Percentiles rank a stretch among this genome's conserved stretches.
Evolutionary conservation across 148 eudicot genomes (phyloP).

Genomic region (Pharnaceum exiguum): DNA sequence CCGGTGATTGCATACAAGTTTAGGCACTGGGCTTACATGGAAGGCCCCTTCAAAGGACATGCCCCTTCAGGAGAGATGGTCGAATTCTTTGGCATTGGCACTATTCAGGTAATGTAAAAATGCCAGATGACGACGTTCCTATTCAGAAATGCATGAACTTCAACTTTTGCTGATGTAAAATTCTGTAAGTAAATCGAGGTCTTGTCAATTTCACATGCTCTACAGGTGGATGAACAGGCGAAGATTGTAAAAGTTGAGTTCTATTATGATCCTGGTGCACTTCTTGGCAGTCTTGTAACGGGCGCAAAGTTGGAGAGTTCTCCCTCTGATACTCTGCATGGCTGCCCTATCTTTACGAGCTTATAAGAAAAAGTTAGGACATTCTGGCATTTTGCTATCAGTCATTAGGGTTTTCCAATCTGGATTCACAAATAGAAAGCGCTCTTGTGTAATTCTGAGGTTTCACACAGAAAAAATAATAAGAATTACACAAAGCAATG

Average conservation of each 20-base stretch:
- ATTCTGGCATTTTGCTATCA: not conserved
- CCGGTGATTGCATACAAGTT: conserved; percentile 66
- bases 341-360: conserved; percentile 44
- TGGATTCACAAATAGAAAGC: not conserved
- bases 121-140: too few species aligned
- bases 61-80: conserved; percentile 62
- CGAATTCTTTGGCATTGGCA: conserved; percentile 49
- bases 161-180: not conserved
- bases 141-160: not conserved
- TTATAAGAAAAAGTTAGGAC: conserved; percentile 9
- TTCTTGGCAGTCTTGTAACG: conserved; percentile 51
- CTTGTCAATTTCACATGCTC: not conserved
- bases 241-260: conserved; percentile 55
- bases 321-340: conserved; percentile 10
- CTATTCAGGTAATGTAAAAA: conserved; percentile 45
- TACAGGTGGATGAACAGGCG: conserved; percentile 58
- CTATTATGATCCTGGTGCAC: conserved; percentile 68
- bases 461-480: not conserved
- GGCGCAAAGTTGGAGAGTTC: conserved; percentile 19
- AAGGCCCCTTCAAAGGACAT: conserved; percentile 78
- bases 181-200: not conserved
- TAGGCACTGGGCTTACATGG: conserved; percentile 85
- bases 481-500: not conserved
- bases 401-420: not conserved
- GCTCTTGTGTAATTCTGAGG: not conserved